Base-by-base conservation (phyloP, 768 basidiomycete species). In the Dioszegia crocea region DNA sequence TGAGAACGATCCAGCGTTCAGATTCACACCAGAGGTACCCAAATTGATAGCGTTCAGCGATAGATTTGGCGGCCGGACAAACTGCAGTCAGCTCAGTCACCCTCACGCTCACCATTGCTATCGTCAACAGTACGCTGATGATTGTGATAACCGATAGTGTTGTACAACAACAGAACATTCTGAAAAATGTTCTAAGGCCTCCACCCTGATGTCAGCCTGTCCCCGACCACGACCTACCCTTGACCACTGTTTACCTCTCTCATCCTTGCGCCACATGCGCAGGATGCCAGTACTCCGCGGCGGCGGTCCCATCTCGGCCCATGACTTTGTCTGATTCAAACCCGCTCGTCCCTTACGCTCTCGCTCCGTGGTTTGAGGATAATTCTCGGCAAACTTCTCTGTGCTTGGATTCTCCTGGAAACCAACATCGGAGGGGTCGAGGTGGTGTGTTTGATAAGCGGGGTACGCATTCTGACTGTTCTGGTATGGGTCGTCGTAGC, bases 211-310 rank as follows among this genome's bases (percentile, higher is more conserved):
- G 51, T 61, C 59, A 52, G 50, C 19, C 3, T 4, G 8, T 0
- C 24, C 33, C 4, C 16, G 36, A 30, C 31, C 16, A 24, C 6
- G 19, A 64, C 70, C 36, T 56, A 76, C 74, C 57, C 70, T 72
- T 17, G 58, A 65, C 74, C 74, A 77, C 39, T 75, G 72, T 48
- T 67, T 69, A n/a, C 74, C 76, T 24, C 76, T 44, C 50, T 77
- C 73, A 55, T 71, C 76, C 59, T 77, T 77, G 41, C 76, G 67
- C 76, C 76, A 77, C 66, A 73, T 72, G 21, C 76, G 38, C 51
- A 77, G 54, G 39, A 75, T 73, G n/a, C 76, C 76, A 8, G 76
- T 77, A 60, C 69, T 71, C 39, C 71, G 41, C 30, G 71, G 71
- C 0, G 71, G 71, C 12, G 68, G 68, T 0, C 71, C 71, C 33